Evolutionary conservation across 176 grass and related monocot species (phyloP), one percentile per base, ranked within the genome.

Genomic region (Oryza glaberrima): DNA sequence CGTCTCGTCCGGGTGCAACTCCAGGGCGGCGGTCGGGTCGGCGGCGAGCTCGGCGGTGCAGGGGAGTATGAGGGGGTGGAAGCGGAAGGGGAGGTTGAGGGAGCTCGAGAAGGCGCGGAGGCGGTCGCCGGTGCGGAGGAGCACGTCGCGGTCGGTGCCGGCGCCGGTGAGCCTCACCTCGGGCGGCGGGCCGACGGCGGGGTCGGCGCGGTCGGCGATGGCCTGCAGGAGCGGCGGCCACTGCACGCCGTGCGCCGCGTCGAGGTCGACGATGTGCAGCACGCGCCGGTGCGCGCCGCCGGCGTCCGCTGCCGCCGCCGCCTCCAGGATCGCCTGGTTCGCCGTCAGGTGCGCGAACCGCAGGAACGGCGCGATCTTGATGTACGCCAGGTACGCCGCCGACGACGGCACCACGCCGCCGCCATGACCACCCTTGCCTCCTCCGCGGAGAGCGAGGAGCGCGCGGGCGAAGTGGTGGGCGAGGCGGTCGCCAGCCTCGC

Each of bases 151-250:
- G 90, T 95, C 87, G 32, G 82, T 65, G 0, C 95, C 95, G 6
- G 91, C 82, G 19, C 95, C 95, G 41, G 95, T 98, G 91, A 98
- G 86, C 65, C 95, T 86, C 48, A 98, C 87, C 69, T 94, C 90
- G 2, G 88, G 90, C 10, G 82, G 95, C 10, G 82, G 95, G 23
- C 89, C 89, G 35, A 87, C 60, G 13, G 17, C 49, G 0, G 69
- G 80, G 44, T 92, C 89, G 10, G 86, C 79, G 22, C 89, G 86
- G 46, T 84, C 82, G 5, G 87, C 89, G 11, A 95, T 91, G 58
- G 93, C 95, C 78, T 98, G 95, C 19, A 98, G 95, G 30, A 98
- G 95, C 70, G 89, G 91, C 14, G 95, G 91, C 95, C 95, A 95
- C 82, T 98, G 95, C 78, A 98, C 82, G 77, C 95, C 95, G 68